A percentile compares a stretch with the other conserved stretches of the same genome.
These are phyloP conservation scores for Cytospora leucostoma DNA, from an alignment of 2,329 filamentous ascomycete genomes.

Conservation along the genomic window DNA sequence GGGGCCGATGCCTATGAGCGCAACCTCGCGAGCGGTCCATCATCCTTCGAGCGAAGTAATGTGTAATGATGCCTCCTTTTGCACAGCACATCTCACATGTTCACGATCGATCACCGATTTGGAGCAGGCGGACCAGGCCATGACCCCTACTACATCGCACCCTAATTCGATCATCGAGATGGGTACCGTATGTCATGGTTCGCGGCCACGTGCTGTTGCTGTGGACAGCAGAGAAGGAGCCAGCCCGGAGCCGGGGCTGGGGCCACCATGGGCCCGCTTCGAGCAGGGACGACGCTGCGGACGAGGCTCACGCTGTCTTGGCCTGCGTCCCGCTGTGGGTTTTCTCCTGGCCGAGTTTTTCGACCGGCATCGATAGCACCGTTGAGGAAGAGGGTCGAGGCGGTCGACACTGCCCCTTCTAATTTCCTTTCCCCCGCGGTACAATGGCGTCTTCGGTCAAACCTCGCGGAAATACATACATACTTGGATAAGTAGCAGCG, in stretches of 20 bases:
- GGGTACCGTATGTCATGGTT: neutral
- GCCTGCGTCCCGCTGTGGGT: neutral
- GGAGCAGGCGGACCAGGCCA: neutral
- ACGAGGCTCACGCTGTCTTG: neutral
- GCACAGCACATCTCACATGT: neutral
- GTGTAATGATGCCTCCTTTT: neutral
- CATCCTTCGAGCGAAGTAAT: neutral
- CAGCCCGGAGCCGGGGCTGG: neutral
- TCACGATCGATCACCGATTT: neutral
- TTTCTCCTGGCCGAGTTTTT: neutral
- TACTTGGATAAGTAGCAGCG: neutral
- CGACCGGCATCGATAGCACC: neutral
- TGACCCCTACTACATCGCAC: neutral
- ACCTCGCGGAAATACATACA: neutral
- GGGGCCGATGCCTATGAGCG: neutral
- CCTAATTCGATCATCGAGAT: neutral
- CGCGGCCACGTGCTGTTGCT: neutral
- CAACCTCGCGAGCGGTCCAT: neutral
- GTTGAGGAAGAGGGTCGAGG: neutral
- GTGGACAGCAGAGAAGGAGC: neutral
- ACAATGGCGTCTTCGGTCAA: neutral
- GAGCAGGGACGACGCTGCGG: neutral
- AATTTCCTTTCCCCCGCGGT: neutral
- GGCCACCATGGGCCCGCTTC: neutral
- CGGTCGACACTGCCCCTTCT: neutral